Conservation (phyloP, 2,329 filamentous ascomycete genomes). For the Monosporascus sp. region DNA sequence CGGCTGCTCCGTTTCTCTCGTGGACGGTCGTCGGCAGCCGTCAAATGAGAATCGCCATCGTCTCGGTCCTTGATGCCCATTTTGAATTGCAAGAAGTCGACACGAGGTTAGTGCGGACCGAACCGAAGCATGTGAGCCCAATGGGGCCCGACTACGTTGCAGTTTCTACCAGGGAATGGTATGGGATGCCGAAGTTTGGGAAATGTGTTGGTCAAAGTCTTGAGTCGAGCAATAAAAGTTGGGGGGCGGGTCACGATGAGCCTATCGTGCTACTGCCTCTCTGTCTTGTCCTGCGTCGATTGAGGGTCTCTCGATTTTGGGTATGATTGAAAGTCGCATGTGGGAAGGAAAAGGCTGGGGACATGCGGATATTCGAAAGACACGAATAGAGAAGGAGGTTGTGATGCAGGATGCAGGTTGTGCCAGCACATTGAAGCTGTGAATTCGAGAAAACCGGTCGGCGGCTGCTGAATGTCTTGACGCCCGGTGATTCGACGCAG, state of each 20-base stretch:
- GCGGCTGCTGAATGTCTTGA: not conserved
- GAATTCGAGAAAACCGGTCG: not conserved
- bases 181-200: not conserved
- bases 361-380: no score
- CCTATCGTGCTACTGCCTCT: no score
- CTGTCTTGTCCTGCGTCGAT: no score
- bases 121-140: not conserved
- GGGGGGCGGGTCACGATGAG: no score
- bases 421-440: not conserved
- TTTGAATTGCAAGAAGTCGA: conserved; percentile 1
- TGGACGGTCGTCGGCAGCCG: conserved; percentile 16
- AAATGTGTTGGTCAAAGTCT: no score
- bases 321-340: no score
- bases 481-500: not conserved
- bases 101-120: no score
- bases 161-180: not conserved
- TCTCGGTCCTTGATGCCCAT: conserved; percentile 25
- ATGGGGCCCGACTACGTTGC: not conserved
- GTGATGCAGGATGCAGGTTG: no score
- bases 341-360: no score
- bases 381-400: no score
- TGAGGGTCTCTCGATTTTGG: no score
- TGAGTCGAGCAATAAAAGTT: no score
- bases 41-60: conserved; percentile 8
- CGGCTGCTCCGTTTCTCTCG: conserved; percentile 16